phyloP scores from a whole-genome alignment of 768 basidiomycete species.

The Phylloporus rhodoxanthus region DNA sequence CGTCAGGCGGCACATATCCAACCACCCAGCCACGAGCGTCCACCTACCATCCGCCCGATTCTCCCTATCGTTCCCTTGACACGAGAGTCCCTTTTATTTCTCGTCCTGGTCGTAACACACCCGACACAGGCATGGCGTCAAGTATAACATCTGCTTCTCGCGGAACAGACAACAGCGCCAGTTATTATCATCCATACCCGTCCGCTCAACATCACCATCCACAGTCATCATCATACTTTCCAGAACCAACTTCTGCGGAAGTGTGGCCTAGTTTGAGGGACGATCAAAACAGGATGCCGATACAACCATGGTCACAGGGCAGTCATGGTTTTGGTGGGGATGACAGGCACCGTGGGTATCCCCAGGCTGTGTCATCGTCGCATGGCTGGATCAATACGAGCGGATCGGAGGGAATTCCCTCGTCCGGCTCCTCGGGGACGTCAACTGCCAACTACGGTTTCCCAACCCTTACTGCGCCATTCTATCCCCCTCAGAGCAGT shows the following conservation, averaged over 20 bases:
- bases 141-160: conserved; percentile 21
- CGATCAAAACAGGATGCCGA: conserved; percentile 17
- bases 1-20: conserved; percentile 11
- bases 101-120: conserved; percentile 23
- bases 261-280: conserved; percentile 20
- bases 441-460: conserved; percentile 32
- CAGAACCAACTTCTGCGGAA: conserved; percentile 16
- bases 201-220: conserved; percentile 20
- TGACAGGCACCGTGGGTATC: conserved; percentile 29
- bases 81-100: conserved; percentile 23
- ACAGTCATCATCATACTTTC: conserved; percentile 22
- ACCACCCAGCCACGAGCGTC: conserved; percentile 14
- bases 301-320: conserved; percentile 25
- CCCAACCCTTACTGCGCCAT: conserved; percentile 53
- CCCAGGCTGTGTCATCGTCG: conserved; percentile 20
- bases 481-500: conserved; percentile 42
- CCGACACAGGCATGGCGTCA: conserved; percentile 19
- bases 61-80: conserved; percentile 23
- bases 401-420: conserved; percentile 21
- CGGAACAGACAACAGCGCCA: conserved; percentile 20
- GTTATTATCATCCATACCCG: conserved; percentile 25
- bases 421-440: conserved; percentile 18
- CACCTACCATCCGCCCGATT: conserved; percentile 25
- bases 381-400: conserved; percentile 21
- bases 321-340: conserved; percentile 20